phyloP scores from a whole-genome alignment of 148 eudicot species.

The Bassia scoparia region DNA sequence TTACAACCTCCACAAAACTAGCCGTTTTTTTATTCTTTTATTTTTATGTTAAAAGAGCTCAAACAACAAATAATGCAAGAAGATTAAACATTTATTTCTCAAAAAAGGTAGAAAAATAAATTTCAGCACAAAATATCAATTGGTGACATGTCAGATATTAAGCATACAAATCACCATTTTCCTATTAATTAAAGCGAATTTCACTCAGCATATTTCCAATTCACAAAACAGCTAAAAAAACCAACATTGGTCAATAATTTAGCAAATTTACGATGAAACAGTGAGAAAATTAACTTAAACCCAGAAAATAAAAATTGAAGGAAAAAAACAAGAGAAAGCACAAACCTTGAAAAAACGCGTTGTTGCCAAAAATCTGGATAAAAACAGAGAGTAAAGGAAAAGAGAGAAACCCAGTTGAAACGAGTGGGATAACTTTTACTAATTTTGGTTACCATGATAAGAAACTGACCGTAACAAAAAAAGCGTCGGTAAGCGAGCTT shows the following conservation, averaged over 20 bases:
- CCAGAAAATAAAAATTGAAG: neutral
- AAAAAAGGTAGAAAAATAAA: neutral
- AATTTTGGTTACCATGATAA: neutral
- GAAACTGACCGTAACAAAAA: neutral
- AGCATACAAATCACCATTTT: neutral
- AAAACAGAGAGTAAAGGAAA: neutral
- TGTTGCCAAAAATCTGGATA: no score
- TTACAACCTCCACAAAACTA: neutral
- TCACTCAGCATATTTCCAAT: neutral
- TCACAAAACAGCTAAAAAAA: neutral
- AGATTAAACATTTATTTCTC: neutral
- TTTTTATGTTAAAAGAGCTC: neutral
- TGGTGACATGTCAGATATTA: neutral
- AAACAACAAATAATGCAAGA: neutral
- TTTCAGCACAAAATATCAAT: no score
- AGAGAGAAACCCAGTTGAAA: conserved; percentile 7
- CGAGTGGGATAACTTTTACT: neutral
- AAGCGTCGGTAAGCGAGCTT: conserved; percentile 12
- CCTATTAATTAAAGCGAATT: neutral
- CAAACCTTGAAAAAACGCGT: neutral
- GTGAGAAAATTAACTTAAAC: neutral
- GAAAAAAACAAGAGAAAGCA: neutral
- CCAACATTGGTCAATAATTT: neutral
- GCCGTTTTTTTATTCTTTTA: neutral
- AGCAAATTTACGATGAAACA: neutral